Percentiles rank a stretch among this genome's conserved stretches.
Evolutionary conservation across 345 rosid species (phyloP).

Genomic region (Stellera chamaejasme): DNA sequence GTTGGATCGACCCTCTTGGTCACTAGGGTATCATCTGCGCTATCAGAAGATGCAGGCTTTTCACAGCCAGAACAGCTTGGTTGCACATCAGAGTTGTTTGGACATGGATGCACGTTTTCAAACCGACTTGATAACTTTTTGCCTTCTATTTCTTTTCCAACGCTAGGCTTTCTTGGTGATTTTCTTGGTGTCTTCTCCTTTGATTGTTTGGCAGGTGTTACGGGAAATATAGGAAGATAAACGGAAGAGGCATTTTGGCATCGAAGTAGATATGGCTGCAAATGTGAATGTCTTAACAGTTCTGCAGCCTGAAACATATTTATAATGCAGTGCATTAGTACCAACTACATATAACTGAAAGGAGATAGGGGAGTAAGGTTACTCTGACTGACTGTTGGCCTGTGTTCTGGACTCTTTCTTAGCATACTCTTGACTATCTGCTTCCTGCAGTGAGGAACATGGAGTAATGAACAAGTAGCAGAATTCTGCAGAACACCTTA

Average conservation of each 20-base stretch:
- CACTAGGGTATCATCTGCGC: conserved; percentile 55
- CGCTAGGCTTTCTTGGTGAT: conserved; percentile 37
- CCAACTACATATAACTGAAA: background rate
- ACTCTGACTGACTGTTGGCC: conserved; percentile 62
- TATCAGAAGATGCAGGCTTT: conserved; percentile 39
- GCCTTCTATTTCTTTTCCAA: conserved; percentile 29
- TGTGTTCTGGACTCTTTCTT: conserved; percentile 73
- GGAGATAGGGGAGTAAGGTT: conserved; percentile 7
- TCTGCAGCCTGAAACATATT: conserved; percentile 66
- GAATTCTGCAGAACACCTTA: no score
- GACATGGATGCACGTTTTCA: conserved; percentile 27
- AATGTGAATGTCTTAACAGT: conserved; percentile 76
- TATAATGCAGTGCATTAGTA: conserved; percentile 12
- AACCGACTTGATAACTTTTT: conserved; percentile 28
- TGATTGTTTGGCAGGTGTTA: conserved; percentile 41
- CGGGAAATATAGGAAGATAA: conserved; percentile 81
- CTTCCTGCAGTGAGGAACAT: conserved; percentile 41
- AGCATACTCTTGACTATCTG: conserved; percentile 89
- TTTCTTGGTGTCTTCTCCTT: conserved; percentile 59
- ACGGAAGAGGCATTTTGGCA: conserved; percentile 62
- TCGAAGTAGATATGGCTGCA: conserved; percentile 64
- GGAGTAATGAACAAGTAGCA: no score
- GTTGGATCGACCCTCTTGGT: conserved; percentile 68
- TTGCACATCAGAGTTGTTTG: conserved; percentile 25
- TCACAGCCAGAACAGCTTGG: conserved; percentile 26